Evolutionary conservation across 345 rosid species (phyloP).

Genomic region (Dimocarpus longan): DNA sequence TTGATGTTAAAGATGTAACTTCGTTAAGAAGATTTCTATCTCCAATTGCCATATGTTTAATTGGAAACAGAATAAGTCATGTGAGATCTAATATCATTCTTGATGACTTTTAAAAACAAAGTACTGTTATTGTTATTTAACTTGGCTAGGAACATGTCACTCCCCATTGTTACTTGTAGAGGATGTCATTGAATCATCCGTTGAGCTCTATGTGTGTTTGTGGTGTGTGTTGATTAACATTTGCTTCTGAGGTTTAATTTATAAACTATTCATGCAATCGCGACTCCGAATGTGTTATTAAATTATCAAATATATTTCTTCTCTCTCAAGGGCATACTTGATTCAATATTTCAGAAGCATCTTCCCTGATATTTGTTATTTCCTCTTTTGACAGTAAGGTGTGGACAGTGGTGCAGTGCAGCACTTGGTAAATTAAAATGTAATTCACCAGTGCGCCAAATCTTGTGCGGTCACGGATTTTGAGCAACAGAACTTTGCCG

Average conservation of each 20-base stretch:
- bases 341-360: neutral
- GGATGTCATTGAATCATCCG: neutral
- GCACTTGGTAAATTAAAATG: conserved; percentile 8
- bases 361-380: conserved; percentile 13
- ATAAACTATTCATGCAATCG: neutral
- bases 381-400: conserved; percentile 15
- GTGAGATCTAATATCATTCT: neutral
- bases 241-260: neutral
- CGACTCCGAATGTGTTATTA: neutral
- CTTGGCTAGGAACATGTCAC: neutral
- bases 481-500: neutral
- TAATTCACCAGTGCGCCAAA: conserved; percentile 12
- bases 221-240: neutral
- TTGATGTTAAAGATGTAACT: neutral
- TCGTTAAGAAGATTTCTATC: neutral
- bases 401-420: conserved; percentile 13
- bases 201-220: neutral
- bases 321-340: neutral
- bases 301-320: neutral
- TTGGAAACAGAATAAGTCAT: neutral
- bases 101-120: neutral
- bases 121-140: neutral
- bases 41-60: neutral
- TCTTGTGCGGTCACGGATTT: neutral
- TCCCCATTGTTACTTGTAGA: neutral